Percentiles rank a stretch among this genome's conserved stretches.
Conservation (phyloP, 345 rosid species). For the Pugionium dolabratum region DNA sequence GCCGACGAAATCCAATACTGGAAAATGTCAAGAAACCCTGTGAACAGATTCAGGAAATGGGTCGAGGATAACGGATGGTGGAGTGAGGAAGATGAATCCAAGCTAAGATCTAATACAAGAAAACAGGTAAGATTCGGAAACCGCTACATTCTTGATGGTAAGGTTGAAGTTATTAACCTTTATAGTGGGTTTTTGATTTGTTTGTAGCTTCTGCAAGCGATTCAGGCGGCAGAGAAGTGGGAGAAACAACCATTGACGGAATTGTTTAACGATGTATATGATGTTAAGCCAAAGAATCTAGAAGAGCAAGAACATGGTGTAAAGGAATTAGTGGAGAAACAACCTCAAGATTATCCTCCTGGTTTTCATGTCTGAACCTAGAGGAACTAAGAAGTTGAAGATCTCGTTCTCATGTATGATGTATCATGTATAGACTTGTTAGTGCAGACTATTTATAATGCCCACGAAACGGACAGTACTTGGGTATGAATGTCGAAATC, state of each 20-base stretch:
- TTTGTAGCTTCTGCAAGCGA: slow-evolving; percentile 59
- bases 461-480: background rate
- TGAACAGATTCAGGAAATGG: slow-evolving; percentile 67
- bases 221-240: slow-evolving; percentile 65
- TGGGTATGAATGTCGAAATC: background rate
- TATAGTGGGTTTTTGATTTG: slow-evolving; percentile 2
- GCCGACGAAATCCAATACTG: slow-evolving; percentile 65
- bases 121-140: slow-evolving; percentile 47
- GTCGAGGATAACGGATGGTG: slow-evolving; percentile 73
- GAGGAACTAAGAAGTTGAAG: slow-evolving; percentile 7
- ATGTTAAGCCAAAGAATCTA: slow-evolving; percentile 56
- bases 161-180: background rate
- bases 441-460: background rate
- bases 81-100: slow-evolving; percentile 58
- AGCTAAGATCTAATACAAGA: slow-evolving; percentile 52
- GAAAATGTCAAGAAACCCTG: slow-evolving; percentile 68
- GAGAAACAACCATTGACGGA: slow-evolving; percentile 61
- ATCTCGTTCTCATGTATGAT: slow-evolving; percentile 14
- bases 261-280: slow-evolving; percentile 67
- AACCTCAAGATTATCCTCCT: slow-evolving; percentile 59
- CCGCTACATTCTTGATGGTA: background rate
- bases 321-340: slow-evolving; percentile 47
- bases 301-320: slow-evolving; percentile 62
- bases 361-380: slow-evolving; percentile 49
- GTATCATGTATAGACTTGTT: slow-evolving; percentile 1